These are phyloP conservation scores for Colletotrichum euphorbiae DNA, from an alignment of 2,329 filamentous ascomycete genomes.

Conservation along the genomic window DNA sequence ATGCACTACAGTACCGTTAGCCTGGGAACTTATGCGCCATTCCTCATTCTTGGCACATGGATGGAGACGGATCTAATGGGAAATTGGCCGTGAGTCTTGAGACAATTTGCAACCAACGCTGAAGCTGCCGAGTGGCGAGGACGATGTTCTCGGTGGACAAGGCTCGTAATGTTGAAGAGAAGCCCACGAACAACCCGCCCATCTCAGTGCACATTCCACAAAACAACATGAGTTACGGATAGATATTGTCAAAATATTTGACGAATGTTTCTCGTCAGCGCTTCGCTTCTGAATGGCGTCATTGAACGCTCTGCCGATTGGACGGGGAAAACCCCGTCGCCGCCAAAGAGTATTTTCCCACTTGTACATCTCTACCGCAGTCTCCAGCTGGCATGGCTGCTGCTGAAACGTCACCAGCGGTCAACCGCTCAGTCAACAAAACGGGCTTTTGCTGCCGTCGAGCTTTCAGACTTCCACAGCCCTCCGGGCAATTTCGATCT, in stretches of 20 bases:
- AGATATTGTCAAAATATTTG: neutral
- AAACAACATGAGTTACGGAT: too few species aligned
- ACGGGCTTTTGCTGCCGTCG: neutral
- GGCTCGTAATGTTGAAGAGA: neutral
- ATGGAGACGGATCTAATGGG: neutral
- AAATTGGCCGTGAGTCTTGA: neutral
- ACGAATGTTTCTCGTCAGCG: constrained; percentile 10
- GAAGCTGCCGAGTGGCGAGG: neutral
- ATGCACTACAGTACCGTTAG: neutral
- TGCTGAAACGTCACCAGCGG: constrained; percentile 10
- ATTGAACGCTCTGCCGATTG: constrained; percentile 23
- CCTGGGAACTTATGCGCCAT: constrained; percentile 26
- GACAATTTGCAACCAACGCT: too few species aligned
- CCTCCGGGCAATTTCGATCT: constrained; percentile 33
- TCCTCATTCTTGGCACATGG: constrained; percentile 15
- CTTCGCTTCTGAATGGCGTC: constrained; percentile 4
- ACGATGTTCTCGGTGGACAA: neutral
- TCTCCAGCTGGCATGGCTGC: constrained; percentile 8
- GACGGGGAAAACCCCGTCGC: constrained; percentile 10
- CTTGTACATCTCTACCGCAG: neutral
- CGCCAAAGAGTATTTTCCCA: constrained; percentile 1
- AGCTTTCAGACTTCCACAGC: constrained; percentile 16
- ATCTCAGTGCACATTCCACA: too few species aligned
- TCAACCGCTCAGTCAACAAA: neutral
- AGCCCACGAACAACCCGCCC: too few species aligned